Percentiles rank a stretch among this genome's conserved stretches.
Conservation (phyloP, 352 stramenopile species). For the Pythium coloratum region DNA sequence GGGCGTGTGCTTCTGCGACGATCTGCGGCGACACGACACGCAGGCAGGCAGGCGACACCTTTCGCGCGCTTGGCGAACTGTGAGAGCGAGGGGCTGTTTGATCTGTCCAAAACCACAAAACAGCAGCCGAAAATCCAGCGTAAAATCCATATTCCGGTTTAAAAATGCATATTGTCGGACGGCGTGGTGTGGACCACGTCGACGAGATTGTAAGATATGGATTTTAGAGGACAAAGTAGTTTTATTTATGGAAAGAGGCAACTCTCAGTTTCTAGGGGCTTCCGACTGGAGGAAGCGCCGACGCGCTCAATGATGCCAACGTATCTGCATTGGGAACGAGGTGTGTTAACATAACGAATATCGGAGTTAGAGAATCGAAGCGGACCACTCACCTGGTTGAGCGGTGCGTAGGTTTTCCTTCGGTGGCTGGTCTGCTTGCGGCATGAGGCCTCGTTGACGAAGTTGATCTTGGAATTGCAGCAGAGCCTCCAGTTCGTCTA, state of each 20-base stretch:
- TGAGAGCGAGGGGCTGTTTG: slow-evolving; percentile 4
- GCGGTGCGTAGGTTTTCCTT: neutral
- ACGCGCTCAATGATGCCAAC: neutral
- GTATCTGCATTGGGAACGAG: neutral
- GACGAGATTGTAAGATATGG: neutral
- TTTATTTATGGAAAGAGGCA: neutral
- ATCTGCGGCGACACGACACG: slow-evolving; percentile 1
- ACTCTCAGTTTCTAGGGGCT: too few relatives aligned
- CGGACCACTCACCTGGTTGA: neutral
- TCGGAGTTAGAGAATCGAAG: too few relatives aligned
- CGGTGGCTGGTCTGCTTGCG: slow-evolving; percentile 8
- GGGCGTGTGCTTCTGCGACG: slow-evolving; percentile 1
- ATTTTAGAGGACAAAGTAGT: neutral
- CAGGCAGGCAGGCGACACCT: slow-evolving; percentile 1
- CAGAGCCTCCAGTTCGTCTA: slow-evolving; percentile 34
- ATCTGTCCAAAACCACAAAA: slow-evolving; percentile 28
- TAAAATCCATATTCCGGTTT: neutral
- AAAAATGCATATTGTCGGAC: neutral
- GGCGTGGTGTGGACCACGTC: neutral
- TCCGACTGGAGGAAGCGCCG: neutral
- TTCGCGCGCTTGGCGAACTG: slow-evolving; percentile 28
- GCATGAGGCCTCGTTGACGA: slow-evolving; percentile 22
- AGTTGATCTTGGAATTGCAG: slow-evolving; percentile 36
- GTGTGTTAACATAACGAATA: too few relatives aligned
- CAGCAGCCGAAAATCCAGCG: slow-evolving; percentile 2